A percentile compares a stretch with the other conserved stretches of the same genome.
phyloP scores from a whole-genome alignment of 768 basidiomycete genomes.

The Cantharellus anzutake region DNA sequence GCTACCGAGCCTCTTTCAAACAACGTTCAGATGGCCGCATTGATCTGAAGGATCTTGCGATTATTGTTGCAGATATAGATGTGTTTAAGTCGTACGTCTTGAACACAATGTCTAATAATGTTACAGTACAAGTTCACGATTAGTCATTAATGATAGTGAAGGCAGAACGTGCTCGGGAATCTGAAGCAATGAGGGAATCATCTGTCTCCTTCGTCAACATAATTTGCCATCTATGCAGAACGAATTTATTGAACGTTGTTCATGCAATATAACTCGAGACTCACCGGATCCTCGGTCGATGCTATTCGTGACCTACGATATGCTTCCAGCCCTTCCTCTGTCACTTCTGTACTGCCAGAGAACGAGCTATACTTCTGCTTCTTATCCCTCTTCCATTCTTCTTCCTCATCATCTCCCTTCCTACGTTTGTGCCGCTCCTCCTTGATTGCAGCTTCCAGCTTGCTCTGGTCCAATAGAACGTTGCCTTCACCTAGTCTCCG shows the following conservation, averaged over 20 bases:
- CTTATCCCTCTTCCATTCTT: conserved; percentile 28
- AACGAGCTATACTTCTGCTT: conserved; percentile 1
- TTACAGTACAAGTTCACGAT: no score
- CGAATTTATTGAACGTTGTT: not conserved
- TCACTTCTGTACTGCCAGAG: conserved; percentile 53
- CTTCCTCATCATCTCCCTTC: conserved; percentile 33
- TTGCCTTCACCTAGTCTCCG: conserved; percentile 69
- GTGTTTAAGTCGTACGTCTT: no score
- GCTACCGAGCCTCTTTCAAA: conserved; percentile 41
- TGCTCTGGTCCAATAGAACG: conserved; percentile 50
- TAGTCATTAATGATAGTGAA: no score
- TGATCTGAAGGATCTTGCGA: no score
- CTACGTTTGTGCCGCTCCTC: conserved; percentile 58
- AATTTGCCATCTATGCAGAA: conserved; percentile 18
- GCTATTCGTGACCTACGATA: conserved; percentile 17
- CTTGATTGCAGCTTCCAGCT: conserved; percentile 45
- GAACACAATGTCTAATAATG: no score
- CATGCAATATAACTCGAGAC: not conserved
- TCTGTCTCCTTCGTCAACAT: conserved; percentile 14
- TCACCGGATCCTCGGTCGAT: conserved; percentile 17
- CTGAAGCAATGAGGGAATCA: no score
- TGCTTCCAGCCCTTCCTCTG: conserved; percentile 44
- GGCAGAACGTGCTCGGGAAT: no score
- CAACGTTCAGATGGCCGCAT: not conserved
- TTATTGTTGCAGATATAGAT: no score